Base-by-base conservation (phyloP, 805 yeast genomes). In the Pichia gijzeniarum region DNA sequence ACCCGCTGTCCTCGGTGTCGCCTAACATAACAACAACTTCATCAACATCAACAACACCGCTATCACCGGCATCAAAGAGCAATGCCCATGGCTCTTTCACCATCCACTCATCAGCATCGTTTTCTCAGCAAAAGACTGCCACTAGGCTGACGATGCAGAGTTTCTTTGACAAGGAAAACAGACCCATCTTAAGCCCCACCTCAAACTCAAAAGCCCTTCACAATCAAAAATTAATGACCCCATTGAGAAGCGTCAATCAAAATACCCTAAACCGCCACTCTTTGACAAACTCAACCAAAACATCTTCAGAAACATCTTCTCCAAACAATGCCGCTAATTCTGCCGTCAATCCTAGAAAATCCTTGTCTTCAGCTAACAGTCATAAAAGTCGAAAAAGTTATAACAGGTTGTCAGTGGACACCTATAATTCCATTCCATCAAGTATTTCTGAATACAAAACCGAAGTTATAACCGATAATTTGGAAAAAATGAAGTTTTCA, bases 111-210 rank as follows among this genome's bases (percentile, higher is more conserved):
- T 25, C 28, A 16, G 18, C 8, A 3, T 39, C 47, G 5, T 21
- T 35, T 20, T 13, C 44, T 7, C 17, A 9, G 16, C 14, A 13
- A 19, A 16, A 14, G 18, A n/a, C 34, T 14, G 19, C 25, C 12
- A 17, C 17, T 13, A 32, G 45, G 8, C 9, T 45, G 33, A 45
- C 44, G 12, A 45, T 45, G 48, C 48, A 45, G 22, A 41, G 45
- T 19, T 45, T 31, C 20, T 45, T 45, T n/a, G 45, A 45, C 18
- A 45, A 45, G 10, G 48, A 45, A 27, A 45, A 45, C 28, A 25
- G 28, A 10, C 28, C 28, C 28, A 10, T 25, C 10, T 25, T 35
- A 38, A 16, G 13, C 33, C 16, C 7, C 20, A 5, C 16, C 14
- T 37, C 9, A 4, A 22, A 21, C n/a, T 17, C n/a, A 38, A 27